Evolutionary conservation across 495 filamentous ascomycete genomes (phyloP).

Genomic region (Talaromyces nanjingensis): DNA sequence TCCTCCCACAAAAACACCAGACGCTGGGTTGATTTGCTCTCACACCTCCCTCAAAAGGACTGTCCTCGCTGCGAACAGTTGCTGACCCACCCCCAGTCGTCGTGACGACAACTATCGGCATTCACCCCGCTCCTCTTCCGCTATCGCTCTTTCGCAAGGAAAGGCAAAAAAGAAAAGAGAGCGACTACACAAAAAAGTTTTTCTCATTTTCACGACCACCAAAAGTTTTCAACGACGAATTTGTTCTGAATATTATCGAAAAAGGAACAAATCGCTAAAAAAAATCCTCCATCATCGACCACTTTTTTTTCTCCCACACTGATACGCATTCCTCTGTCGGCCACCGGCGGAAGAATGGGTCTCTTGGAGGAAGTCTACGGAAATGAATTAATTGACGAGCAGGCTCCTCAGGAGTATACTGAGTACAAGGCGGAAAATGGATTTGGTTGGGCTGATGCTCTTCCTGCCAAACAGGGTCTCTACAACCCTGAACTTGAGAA

Average conservation of each 20-base stretch:
- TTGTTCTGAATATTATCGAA: neutral
- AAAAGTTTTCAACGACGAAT: neutral
- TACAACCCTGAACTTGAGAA: slow-evolving; percentile 97
- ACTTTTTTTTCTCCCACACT: slow-evolving; percentile 1
- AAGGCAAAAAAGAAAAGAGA: neutral
- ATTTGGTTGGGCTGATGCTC: slow-evolving; percentile 86
- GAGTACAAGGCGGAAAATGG: slow-evolving; percentile 85
- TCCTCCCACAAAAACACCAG: neutral
- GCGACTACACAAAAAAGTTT: neutral
- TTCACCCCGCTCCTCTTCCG: slow-evolving; percentile 6
- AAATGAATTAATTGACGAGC: slow-evolving; percentile 53
- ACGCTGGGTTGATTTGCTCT: slow-evolving; percentile 5
- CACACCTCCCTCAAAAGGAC: neutral
- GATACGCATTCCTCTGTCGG: slow-evolving; percentile 34
- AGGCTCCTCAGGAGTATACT: slow-evolving; percentile 58
- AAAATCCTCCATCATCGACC: neutral
- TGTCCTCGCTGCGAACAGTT: slow-evolving; percentile 6
- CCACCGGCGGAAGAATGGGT: slow-evolving; percentile 57
- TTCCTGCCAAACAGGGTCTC: slow-evolving; percentile 95
- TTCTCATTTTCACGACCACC: neutral
- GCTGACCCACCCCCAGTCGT: slow-evolving; percentile 9
- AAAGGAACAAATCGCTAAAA: neutral
- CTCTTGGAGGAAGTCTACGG: slow-evolving; percentile 59
- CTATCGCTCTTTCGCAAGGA: slow-evolving; percentile 5
- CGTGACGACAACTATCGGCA: slow-evolving; percentile 10